Base-by-base conservation (phyloP, 257 asterid genomes). In the Linderniella brevidens region DNA sequence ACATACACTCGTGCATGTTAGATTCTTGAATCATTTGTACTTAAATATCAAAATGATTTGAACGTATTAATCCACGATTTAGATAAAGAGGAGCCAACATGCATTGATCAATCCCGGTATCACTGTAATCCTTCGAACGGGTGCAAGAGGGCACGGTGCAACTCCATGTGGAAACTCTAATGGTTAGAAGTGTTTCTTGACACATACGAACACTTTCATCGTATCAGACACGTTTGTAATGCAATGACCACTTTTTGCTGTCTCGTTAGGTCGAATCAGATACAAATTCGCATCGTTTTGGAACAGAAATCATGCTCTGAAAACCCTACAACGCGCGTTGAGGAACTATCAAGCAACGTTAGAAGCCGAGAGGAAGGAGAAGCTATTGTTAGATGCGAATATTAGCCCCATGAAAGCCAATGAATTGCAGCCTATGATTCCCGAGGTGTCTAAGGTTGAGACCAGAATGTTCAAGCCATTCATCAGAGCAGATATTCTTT, bases 281-380 rank as follows among this genome's bases (percentile, higher is more conserved):
- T 88, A 88, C 72, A 84, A 80, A 67, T 88, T 88, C 64, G 94
- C 98, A 36, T 88, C 98, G 58, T 88, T 88, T 71, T 88, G 98
- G 95, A 88, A 88, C 57, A 67, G 98, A 76, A 88, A 88, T 63
- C 71, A 84, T 46, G 75, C 82, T 8, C 63, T 84, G 64, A 69
- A 75, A 67, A 74, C 74, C 57, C 66, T 88, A 61, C 93, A 76
- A 62, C 80, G 73, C 48, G 65, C 75, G 25, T 70, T 64, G 9
- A 76, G 74, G 65, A 69, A 70, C 65, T 71, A 60, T 53, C 80
- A 69, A 53, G 64, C 73, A 54, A 74, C 72, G 59, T 46, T 80
- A 41, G 90, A 88, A 72, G 82, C 81, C 65, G 85, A 88, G 76
- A 88, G 80, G 75, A 88, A 76, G 95, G 97, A 38, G 49, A 41